Evolutionary conservation across 2,329 filamentous ascomycete species (phyloP), one percentile per base, ranked within the genome.

Genomic region (Fusarium bulbicola): DNA sequence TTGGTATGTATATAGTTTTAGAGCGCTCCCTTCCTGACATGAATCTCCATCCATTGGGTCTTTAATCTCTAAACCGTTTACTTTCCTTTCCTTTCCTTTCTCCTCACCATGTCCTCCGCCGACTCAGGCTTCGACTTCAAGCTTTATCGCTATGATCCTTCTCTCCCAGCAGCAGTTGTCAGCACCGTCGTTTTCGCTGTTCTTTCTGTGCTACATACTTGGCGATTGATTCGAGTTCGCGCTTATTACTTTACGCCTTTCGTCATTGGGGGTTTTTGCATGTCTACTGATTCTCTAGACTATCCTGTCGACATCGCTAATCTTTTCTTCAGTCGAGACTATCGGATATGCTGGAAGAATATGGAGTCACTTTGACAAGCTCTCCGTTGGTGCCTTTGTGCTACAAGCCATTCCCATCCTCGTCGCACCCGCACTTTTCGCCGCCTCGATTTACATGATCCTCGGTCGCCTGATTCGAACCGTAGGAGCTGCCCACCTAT

Each of bases 391-490:
- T 7, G 65, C 46, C 6, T 67, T 67, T 8, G 34, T 67, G 15
- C 7, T 61, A 3, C 65, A 67, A n/a, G 65, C 65, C 5, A 67
- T 67, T 6, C 65, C 54, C 3, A 67, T 67, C 20, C 65, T 67
- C 26, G 65, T 67, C 34, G 65, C 65, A 0, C 65, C 65, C 34
- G 63, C 65, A 0, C 65, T 67, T 5, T 67, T 67, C 46, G 54
- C 65, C 11, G 63, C 65, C 6, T 67, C 65, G 30, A 67, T 67
- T 16, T 67, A 67, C 5, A 67, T 67, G 65, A 67, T 67, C 5
- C 65, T 67, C 30, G 65, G 65, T 5, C 65, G 65, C 16, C 15
- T 67, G 5, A 67, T 67, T 4, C 53, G 63, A 39, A 67, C 65
- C 2, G 46, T 67, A 10, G 63, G 54, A 18, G 65, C 63, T 2